phyloP scores from a whole-genome alignment of 176 grass and related monocot genomes.

The Triticum dicoccoides region DNA sequence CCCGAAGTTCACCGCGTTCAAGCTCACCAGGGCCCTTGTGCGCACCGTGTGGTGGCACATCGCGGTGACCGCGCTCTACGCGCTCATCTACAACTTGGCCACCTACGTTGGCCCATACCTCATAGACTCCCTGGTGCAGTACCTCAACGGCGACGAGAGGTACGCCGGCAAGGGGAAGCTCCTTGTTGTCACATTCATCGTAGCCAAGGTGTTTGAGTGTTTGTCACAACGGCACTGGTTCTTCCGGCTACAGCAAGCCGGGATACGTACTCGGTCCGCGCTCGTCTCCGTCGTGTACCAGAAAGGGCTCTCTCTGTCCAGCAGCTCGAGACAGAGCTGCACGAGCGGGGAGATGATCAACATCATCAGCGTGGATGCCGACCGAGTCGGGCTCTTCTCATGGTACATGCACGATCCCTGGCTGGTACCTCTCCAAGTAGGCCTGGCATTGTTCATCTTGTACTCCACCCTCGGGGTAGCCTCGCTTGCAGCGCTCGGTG shows the following conservation, averaged over 20 bases:
- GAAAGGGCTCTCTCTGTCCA: constrained; percentile 70
- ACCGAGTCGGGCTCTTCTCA: constrained; percentile 42
- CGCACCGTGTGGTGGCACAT: constrained; percentile 60
- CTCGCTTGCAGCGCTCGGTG: constrained; percentile 47
- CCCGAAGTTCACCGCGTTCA: constrained; percentile 53
- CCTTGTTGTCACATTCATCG: constrained; percentile 58
- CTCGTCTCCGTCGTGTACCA: constrained; percentile 69
- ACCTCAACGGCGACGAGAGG: constrained; percentile 62
- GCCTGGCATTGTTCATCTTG: constrained; percentile 64
- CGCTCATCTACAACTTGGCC: constrained; percentile 49
- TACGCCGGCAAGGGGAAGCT: constrained; percentile 51
- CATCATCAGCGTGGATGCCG: constrained; percentile 69
- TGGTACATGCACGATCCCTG: constrained; percentile 82
- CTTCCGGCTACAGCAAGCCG: constrained; percentile 58
- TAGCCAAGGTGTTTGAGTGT: constrained; percentile 69
- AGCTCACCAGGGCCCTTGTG: constrained; percentile 62
- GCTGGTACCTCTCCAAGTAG: constrained; percentile 68
- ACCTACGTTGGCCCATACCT: constrained; percentile 85
- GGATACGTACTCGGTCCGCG: constrained; percentile 38
- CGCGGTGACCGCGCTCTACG: constrained; percentile 61
- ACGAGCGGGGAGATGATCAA: constrained; percentile 59
- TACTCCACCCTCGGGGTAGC: constrained; percentile 67
- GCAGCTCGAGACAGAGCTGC: constrained; percentile 56
- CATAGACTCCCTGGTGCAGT: constrained; percentile 77
- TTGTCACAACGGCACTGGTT: constrained; percentile 50